These are phyloP conservation scores for Simplicillium sp. DNA, from an alignment of 2,329 filamentous ascomycete species.

Conservation along the genomic window DNA sequence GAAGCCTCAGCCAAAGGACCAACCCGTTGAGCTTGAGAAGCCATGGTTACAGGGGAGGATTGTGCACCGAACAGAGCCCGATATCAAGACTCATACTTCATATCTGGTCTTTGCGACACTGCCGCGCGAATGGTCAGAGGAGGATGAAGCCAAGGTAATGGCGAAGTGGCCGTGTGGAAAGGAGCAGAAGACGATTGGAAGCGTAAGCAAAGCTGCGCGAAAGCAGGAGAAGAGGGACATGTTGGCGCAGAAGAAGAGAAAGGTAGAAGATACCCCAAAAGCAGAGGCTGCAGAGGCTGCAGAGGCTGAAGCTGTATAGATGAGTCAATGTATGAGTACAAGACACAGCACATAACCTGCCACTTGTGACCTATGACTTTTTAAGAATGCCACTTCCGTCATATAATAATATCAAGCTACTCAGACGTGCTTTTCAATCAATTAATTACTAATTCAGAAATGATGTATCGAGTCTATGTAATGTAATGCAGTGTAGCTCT, in stretches of 20 bases:
- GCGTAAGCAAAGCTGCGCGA: conserved; percentile 41
- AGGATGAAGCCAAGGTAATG: conserved; percentile 63
- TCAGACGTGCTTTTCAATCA: not conserved
- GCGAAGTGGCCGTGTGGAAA: conserved; percentile 54
- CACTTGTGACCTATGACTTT: too few species aligned
- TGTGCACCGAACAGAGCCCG: conserved; percentile 72
- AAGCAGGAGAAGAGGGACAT: conserved; percentile 48
- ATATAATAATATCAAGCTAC: not conserved
- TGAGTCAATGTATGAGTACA: not conserved
- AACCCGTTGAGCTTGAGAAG: conserved; percentile 27
- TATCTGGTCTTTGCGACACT: conserved; percentile 90
- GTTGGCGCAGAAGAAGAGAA: conserved; percentile 35
- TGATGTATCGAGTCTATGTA: not conserved
- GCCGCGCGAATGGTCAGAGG: conserved; percentile 75
- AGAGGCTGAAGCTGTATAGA: too few species aligned
- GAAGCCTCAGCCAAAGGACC: conserved; percentile 14
- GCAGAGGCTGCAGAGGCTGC: not conserved
- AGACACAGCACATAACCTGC: not conserved
- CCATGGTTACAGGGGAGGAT: conserved; percentile 68
- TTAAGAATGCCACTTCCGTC: too few species aligned
- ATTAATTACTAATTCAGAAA: not conserved
- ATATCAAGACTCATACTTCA: conserved; percentile 94
- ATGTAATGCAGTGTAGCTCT: too few species aligned
- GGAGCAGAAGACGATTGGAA: conserved; percentile 42
- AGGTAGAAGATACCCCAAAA: conserved; percentile 19